Conservation (phyloP, 345 rosid genomes). For the Trapa incisa region DNA sequence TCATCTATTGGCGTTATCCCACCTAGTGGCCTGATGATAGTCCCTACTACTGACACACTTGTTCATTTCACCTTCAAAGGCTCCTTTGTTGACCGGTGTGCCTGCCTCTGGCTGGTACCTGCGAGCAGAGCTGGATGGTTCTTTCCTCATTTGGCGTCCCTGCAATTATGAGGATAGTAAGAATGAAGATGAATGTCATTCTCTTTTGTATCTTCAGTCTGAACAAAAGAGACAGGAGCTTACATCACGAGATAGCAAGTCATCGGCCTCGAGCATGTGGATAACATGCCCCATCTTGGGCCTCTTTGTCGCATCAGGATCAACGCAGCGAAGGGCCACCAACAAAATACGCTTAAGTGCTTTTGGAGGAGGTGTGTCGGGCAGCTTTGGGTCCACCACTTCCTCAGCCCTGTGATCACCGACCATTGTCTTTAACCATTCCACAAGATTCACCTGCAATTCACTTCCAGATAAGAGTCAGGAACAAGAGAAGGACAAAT, state of each 20-base stretch:
- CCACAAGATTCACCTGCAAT: slow-evolving; percentile 79
- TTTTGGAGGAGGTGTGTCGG: slow-evolving; percentile 73
- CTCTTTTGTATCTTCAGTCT: too few species aligned
- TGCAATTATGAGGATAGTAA: neutral
- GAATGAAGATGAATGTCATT: neutral
- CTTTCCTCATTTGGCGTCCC: slow-evolving; percentile 15
- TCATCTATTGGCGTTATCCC: slow-evolving; percentile 20
- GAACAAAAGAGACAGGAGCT: slow-evolving; percentile 10
- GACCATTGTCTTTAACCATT: slow-evolving; percentile 85
- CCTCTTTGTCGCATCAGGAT: slow-evolving; percentile 88
- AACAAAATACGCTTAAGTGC: slow-evolving; percentile 74
- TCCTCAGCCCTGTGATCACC: slow-evolving; percentile 80
- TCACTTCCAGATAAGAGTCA: slow-evolving; percentile 5
- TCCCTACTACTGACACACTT: slow-evolving; percentile 29
- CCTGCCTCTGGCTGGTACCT: slow-evolving; percentile 18
- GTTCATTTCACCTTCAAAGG: slow-evolving; percentile 24
- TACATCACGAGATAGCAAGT: slow-evolving; percentile 69
- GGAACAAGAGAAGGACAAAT: neutral
- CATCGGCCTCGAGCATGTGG: slow-evolving; percentile 99
- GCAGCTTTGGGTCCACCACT: slow-evolving; percentile 79
- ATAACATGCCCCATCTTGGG: slow-evolving; percentile 95
- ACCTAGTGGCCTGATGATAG: slow-evolving; percentile 25
- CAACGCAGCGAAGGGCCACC: slow-evolving; percentile 87
- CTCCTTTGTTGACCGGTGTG: slow-evolving; percentile 19
- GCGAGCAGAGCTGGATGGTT: slow-evolving; percentile 19